Conservation (phyloP, 2,329 filamentous ascomycete genomes). For the Trichoderma gracile region DNA sequence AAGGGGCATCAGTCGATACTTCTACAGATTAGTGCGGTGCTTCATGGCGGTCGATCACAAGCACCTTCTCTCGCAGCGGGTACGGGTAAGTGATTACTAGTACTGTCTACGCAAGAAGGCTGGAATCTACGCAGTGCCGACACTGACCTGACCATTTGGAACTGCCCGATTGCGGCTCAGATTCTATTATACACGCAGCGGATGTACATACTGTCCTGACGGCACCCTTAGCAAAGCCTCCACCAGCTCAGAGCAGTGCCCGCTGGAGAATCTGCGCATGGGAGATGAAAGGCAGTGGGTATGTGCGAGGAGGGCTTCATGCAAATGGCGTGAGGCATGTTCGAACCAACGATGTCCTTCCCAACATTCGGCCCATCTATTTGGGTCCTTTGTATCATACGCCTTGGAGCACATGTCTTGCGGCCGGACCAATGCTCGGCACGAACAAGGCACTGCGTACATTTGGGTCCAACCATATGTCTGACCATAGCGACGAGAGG, state of each 20-base stretch:
- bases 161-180: constrained; percentile 10
- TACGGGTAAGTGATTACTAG: background rate
- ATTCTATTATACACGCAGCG: background rate
- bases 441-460: constrained; percentile 7
- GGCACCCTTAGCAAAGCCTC: constrained; percentile 1
- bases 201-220: background rate
- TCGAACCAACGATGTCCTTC: background rate
- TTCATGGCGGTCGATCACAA: background rate
- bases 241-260: constrained; percentile 15
- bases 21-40: background rate
- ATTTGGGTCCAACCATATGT: constrained; percentile 4
- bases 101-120: background rate
- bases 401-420: background rate
- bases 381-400: background rate
- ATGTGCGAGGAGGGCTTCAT: background rate
- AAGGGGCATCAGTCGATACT: background rate
- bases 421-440: constrained; percentile 19
- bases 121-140: background rate
- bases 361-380: constrained; percentile 13
- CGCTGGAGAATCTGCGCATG: constrained; percentile 1
- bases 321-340: background rate
- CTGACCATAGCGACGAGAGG: background rate
- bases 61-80: background rate
- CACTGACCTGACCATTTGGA: constrained; percentile 7
- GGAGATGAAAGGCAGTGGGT: constrained; percentile 10